Conservation (phyloP, 176 grass and related monocot species). For the Carex pumila region DNA sequence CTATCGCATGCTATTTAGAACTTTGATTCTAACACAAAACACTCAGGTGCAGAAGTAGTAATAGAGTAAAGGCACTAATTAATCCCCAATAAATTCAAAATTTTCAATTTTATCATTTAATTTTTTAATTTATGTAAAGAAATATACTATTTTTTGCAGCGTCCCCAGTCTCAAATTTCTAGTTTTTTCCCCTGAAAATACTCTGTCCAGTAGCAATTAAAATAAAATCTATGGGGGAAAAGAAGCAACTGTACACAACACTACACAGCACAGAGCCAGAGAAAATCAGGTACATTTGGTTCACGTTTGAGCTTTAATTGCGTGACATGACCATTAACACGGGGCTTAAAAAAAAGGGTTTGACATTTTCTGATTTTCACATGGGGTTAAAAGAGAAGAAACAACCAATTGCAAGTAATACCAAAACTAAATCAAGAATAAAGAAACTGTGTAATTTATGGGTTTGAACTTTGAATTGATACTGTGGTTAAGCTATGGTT, state of each 20-base stretch:
- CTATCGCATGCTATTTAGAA: too few species aligned
- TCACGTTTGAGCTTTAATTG: constrained; percentile 7
- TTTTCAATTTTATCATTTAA: too few species aligned
- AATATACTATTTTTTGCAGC: too few species aligned
- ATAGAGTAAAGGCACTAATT: too few species aligned
- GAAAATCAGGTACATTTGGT: neutral
- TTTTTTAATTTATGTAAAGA: too few species aligned
- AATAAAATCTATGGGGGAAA: too few species aligned
- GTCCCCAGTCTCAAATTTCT: too few species aligned
- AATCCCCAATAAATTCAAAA: too few species aligned
- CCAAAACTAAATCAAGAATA: constrained; percentile 1
- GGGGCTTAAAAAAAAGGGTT: constrained; percentile 8
- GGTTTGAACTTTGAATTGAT: neutral
- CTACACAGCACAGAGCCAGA: neutral
- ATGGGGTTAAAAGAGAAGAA: neutral
- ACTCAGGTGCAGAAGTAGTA: neutral
- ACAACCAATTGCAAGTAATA: neutral
- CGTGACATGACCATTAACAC: constrained; percentile 25
- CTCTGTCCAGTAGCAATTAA: neutral
- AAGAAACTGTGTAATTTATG: neutral
- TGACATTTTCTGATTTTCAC: constrained; percentile 22
- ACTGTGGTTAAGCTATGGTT: constrained; percentile 3
- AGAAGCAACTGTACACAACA: neutral
- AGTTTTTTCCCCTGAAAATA: too few species aligned
- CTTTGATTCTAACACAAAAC: neutral